Evolutionary conservation across 192 early-diverging fungal genomes (phyloP), one percentile per base, ranked within the genome.

Genomic region (Chytriomyces confervae): DNA sequence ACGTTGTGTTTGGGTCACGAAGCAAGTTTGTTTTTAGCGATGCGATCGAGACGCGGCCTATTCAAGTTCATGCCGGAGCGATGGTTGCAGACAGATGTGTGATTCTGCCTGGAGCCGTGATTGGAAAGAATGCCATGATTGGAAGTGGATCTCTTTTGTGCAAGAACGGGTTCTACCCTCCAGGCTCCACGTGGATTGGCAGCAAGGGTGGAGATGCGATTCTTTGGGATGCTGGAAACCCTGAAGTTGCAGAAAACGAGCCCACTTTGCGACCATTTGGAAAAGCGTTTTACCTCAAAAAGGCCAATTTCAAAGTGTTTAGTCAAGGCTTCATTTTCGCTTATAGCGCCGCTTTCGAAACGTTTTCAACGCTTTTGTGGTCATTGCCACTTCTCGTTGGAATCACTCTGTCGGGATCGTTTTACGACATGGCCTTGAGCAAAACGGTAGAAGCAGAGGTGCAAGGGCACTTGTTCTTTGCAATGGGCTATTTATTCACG

Each of bases 1-100:
- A 86, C 62, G 85, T 84, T n/a, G 81, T 86, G 50, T 86, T 86
- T 73, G 85, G 85, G 6, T 84, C 83, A 5, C 78, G 85, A 27
- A 72, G 74, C 16, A 72, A 75, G 49, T 61, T 86, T 23, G 43
- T 86, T 48, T 74, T 75, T 65, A 75, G 79, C 9, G 83, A 86
- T 60, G 73, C 81, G 6, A 46, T 75, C 27, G 80, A 72, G 48
- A 78, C 75, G 10, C 62, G 79, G 61, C 64, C n/a, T 23, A 79
- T 86, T 70, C 43, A 48, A 20, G 66, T 86, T 68, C 78, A 53
- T 18, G 78, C 66, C 36, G 85, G 85, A 20, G 81, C 80, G 24
- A 86, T 86, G 85, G 75, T 80, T 80, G 82, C 74, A 18, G 74
- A 76, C 47, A 62, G 74, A 51, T 76, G 74, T 57, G 82, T 86